Conservation (phyloP, 1,284 basidiomycete genomes). For the Trichosporon sp. region DNA sequence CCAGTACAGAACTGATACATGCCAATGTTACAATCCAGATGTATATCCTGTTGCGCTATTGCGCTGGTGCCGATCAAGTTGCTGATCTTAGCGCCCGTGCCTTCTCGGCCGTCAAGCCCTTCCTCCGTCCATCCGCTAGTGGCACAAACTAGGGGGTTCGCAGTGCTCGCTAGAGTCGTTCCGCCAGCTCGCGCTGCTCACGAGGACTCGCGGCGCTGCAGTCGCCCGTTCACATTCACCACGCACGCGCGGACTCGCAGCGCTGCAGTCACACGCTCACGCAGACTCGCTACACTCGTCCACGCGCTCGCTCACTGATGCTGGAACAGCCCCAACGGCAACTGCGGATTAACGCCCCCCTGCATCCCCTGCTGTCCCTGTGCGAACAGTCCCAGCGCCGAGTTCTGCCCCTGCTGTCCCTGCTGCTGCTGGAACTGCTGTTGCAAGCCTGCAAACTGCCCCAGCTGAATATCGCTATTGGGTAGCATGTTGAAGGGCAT, state of each 20-base stretch:
- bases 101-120: too few species aligned
- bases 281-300: neutral
- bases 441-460: neutral
- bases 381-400: constrained; percentile 5
- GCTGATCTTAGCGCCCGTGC: too few species aligned
- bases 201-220: too few species aligned
- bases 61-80: neutral
- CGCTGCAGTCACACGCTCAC: neutral
- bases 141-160: too few species aligned
- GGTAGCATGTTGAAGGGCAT: constrained; percentile 1
- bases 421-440: constrained; percentile 4
- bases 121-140: too few species aligned
- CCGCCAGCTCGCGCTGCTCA: too few species aligned
- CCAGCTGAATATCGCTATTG: constrained; percentile 5
- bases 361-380: constrained; percentile 7
- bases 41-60: neutral
- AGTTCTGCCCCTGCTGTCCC: neutral
- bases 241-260: too few species aligned
- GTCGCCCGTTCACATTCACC: too few species aligned
- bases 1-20: neutral
- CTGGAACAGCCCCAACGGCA: constrained; percentile 4
- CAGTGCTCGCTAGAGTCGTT: too few species aligned
- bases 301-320: neutral
- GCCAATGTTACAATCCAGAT: neutral
- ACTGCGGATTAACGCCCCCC: neutral